A percentile compares a stretch with the other conserved stretches of the same genome.
Evolutionary conservation across 2,329 filamentous ascomycete genomes (phyloP).

Genomic region (Amauroascus niger): DNA sequence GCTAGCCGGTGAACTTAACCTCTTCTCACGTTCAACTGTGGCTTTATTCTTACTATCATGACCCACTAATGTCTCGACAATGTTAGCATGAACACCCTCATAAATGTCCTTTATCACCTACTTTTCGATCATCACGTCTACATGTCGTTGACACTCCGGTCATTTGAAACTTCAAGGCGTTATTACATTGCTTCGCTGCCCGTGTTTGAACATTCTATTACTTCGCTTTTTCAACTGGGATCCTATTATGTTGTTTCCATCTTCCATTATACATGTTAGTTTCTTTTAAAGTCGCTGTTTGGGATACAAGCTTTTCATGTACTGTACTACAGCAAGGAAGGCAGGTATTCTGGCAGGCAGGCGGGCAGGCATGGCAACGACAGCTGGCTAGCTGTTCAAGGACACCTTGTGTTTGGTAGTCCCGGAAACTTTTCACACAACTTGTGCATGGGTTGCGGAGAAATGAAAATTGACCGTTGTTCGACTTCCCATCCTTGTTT

Average conservation of each 20-base stretch:
- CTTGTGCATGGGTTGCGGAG: conserved; percentile 12
- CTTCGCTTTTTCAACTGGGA: background rate
- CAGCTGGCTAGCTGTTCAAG: conserved; percentile 18
- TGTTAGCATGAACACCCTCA: conserved; percentile 4
- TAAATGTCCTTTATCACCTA: background rate
- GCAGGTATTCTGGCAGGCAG: conserved; percentile 12
- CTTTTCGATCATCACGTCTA: conserved; percentile 5
- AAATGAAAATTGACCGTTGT: conserved; percentile 14
- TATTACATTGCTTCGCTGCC: conserved; percentile 11
- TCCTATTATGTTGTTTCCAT: background rate
- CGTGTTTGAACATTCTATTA: background rate
- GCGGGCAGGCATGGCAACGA: conserved; percentile 13
- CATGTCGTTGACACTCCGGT: background rate
- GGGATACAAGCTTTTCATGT: conserved; percentile 15
- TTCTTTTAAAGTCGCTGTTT: conserved; percentile 6
- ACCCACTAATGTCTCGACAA: conserved; percentile 8
- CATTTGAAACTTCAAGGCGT: conserved; percentile 18
- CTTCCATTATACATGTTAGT: background rate
- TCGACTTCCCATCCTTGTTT: background rate
- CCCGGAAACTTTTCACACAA: conserved; percentile 9
- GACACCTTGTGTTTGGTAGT: conserved; percentile 4
- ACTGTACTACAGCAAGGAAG: conserved; percentile 23
- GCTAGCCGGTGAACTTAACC: conserved; percentile 15
- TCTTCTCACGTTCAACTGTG: conserved; percentile 3
- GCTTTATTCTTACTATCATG: conserved; percentile 2